Percentiles rank a stretch among this genome's conserved stretches.
phyloP scores from a whole-genome alignment of 257 asterid genomes.

The Capsicum baccatum region DNA sequence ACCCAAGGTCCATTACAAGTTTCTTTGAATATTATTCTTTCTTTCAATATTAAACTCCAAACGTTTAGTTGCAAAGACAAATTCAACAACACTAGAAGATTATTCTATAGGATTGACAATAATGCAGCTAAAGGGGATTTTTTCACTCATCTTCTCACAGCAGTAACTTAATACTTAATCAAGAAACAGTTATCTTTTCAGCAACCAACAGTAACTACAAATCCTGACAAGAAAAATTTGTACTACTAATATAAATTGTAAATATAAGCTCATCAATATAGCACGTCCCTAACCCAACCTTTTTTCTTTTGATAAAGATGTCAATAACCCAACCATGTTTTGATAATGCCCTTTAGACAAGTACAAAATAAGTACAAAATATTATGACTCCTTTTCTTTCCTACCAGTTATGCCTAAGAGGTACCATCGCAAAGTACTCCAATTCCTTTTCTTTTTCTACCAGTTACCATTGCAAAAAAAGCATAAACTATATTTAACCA shows the following conservation, averaged over 20 bases:
- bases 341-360: not conserved
- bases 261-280: not conserved
- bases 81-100: not conserved
- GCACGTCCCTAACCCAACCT: conserved; percentile 10
- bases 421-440: not conserved
- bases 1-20: no score
- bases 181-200: conserved; percentile 17
- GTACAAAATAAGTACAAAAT: no score
- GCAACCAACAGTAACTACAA: not conserved
- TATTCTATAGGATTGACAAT: not conserved
- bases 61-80: not conserved
- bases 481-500: not conserved
- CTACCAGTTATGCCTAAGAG: not conserved
- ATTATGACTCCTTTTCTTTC: not conserved
- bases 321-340: not conserved
- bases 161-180: not conserved
- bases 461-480: not conserved
- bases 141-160: not conserved
- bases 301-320: not conserved
- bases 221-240: not conserved
- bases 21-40: no score
- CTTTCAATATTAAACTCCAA: not conserved
- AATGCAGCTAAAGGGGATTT: conserved; percentile 8
- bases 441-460: not conserved
- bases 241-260: not conserved